phyloP scores from a whole-genome alignment of 208 protist genomes.

The Trypanosoma lewisi region DNA sequence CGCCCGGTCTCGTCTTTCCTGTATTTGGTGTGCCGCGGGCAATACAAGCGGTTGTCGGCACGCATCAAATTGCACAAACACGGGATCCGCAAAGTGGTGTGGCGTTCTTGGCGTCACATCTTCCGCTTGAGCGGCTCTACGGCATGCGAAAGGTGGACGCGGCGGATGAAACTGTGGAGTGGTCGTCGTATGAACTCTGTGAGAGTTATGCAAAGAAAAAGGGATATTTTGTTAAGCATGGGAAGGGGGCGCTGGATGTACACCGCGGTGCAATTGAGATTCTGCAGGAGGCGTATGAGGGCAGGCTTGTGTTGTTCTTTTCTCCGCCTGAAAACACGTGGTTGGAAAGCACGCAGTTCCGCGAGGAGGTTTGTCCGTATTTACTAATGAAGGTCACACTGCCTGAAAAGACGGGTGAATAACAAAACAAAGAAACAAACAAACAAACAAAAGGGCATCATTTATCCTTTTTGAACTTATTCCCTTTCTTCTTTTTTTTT shows the following conservation, averaged over 20 bases:
- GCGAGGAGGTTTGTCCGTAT: conserved; percentile 35
- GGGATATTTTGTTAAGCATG: conserved; percentile 82
- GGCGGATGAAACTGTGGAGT: conserved; percentile 47
- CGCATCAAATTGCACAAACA: conserved; percentile 96
- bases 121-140: conserved; percentile 91
- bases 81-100: conserved; percentile 94
- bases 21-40: conserved; percentile 66
- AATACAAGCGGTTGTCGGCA: conserved; percentile 93
- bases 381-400: conserved; percentile 27
- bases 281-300: conserved; percentile 88
- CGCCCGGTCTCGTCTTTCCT: conserved; percentile 94
- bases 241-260: conserved; percentile 82
- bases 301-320: conserved; percentile 85
- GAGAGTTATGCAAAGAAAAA: conserved; percentile 92
- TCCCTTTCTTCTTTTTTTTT: conserved; percentile 13
- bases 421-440: not conserved
- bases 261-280: conserved; percentile 90
- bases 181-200: conserved; percentile 89
- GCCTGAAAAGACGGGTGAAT: not conserved
- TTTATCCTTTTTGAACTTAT: conserved; percentile 8
- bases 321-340: conserved; percentile 63
- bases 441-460: not conserved
- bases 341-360: conserved; percentile 48
- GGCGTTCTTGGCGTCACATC: conserved; percentile 87
- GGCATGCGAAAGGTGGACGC: conserved; percentile 71